Conservation (phyloP, 208 protist genomes). For the Leishmania lainsoni region DNA sequence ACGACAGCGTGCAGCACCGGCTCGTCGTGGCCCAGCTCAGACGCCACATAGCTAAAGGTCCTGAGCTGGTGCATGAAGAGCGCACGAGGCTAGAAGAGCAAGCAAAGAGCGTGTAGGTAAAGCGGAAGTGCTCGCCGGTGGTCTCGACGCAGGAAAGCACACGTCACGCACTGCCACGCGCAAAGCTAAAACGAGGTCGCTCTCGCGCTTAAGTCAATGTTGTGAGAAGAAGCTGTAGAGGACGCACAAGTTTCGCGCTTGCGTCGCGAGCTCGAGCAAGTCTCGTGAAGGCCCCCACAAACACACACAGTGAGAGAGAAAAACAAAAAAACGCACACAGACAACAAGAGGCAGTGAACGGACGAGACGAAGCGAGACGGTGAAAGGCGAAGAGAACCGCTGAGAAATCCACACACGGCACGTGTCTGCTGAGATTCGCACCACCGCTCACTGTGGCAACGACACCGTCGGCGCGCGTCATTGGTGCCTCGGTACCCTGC, state of each 20-base stretch:
- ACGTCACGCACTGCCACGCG: neutral
- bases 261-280: neutral
- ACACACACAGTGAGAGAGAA: neutral
- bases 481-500: neutral
- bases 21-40: slow-evolving; percentile 18
- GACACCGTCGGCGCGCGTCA: neutral
- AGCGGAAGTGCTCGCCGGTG: neutral
- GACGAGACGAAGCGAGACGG: neutral
- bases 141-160: neutral
- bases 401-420: neutral
- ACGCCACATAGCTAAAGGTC: slow-evolving; percentile 27
- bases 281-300: neutral
- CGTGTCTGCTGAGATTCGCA: neutral
- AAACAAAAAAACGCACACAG: neutral
- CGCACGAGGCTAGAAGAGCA: neutral
- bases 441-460: neutral
- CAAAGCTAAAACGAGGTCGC: neutral
- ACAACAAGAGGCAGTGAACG: neutral
- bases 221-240: neutral
- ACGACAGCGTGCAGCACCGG: slow-evolving; percentile 37
- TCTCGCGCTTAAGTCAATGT: neutral
- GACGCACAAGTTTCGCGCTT: neutral
- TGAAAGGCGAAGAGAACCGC: neutral
- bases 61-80: slow-evolving; percentile 27
- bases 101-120: neutral